Conservation (phyloP, 2,329 filamentous ascomycete species). For the Domatiomyces catenatus region DNA sequence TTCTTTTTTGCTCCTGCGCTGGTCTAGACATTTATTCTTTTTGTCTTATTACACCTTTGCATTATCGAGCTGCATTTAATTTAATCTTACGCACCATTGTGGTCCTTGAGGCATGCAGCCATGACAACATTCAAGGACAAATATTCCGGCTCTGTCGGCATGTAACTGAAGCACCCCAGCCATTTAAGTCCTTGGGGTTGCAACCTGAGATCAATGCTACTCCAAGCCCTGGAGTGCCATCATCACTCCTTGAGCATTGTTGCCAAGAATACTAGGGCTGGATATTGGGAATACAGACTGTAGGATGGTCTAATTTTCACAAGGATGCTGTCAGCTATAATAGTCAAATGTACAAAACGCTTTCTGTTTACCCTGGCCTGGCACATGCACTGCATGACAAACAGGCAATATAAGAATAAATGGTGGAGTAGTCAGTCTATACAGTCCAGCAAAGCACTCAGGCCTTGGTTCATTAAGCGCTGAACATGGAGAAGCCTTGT, state of each 20-base stretch:
- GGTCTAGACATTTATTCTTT: not conserved
- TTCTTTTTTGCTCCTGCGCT: conserved; percentile 1
- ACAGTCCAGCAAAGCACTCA: not conserved
- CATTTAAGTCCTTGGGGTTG: not conserved
- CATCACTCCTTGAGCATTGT: not conserved
- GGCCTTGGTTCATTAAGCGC: not conserved
- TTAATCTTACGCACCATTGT: not conserved
- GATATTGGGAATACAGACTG: not conserved
- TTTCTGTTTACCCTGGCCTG: too few relatives aligned
- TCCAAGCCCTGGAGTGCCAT: not conserved
- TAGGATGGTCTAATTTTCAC: not conserved
- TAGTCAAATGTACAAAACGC: too few relatives aligned
- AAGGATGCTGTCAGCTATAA: too few relatives aligned
- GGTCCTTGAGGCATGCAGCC: not conserved
- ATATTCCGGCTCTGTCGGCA: not conserved
- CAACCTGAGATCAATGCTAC: not conserved
- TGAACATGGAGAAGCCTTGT: not conserved
- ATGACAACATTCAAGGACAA: not conserved
- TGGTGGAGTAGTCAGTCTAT: not conserved
- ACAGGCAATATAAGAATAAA: not conserved
- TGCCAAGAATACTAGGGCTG: not conserved
- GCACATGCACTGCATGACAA: not conserved
- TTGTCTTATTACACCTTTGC: not conserved
- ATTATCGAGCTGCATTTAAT: not conserved
- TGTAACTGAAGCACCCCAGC: not conserved